Evolutionary conservation across 257 asterid species (phyloP), one percentile per base, ranked within the genome.

Genomic region (Nyctanthes arbortristis): DNA sequence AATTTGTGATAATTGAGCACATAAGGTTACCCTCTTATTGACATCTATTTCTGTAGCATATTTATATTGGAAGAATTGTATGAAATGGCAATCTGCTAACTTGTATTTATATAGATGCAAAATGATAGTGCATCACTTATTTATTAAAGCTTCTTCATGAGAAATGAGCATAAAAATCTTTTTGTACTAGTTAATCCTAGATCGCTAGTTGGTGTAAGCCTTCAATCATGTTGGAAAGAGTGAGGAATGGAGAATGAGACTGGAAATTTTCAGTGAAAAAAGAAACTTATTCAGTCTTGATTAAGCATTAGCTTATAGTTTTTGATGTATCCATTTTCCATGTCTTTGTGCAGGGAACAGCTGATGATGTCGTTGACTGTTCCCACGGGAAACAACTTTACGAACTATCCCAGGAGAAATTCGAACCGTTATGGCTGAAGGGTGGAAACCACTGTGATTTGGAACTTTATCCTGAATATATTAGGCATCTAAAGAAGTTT

Each of bases 341-440:
- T 39, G 58, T 61, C 55, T 28, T 59, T 72, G 40, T 75, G 76
- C 80, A 86, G 88, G 92, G 89, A 9, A 86, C 92, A 52, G 73
- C 82, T 10, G 92, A 84, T 74, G 92, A 86, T 70, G 92, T 84
- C 6, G 92, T 86, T 59, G 79, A 84, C 76, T 84, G 81, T 66
- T 86, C 92, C 28, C 92, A 84, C 16, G 88, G 89, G n/a, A 84
- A 86, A 74, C 89, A 79, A 68, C 86, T 84, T 25, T 84, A 77
- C 73, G 89, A 84, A 63, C 82, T 81, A 8, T 81, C 89, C 71
- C 83, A 72, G 56, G 85, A 79, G 72, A 84, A 84, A 72, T 86
- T 71, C 8, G 89, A 84, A 74, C 89, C 89, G 0, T 57, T 84
- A 57, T 84, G 89, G 89, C 74, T 84, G 35, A 84, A 84, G 66